A percentile compares a stretch with the other conserved stretches of the same genome.
Conservation (phyloP, 2,329 filamentous ascomycete genomes). For the Magnaporthiopsis incrustans region DNA sequence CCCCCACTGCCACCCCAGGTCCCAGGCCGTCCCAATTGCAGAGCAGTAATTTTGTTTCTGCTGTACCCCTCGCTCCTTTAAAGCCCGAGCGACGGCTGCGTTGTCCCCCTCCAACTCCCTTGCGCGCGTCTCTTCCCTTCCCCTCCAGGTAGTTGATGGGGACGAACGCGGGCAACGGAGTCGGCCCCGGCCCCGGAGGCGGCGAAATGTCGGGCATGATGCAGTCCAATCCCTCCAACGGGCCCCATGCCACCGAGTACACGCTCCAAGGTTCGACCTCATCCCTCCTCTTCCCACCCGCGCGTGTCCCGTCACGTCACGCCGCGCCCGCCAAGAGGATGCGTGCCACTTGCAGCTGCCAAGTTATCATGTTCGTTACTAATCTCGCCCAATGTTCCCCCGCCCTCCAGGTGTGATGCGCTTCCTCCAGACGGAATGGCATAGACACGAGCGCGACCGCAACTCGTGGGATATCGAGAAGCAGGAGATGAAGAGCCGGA, state of each 20-base stretch:
- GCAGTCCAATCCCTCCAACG: constrained; percentile 37
- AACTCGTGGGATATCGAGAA: constrained; percentile 99
- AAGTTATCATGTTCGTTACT: not conserved
- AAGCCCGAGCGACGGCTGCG: not conserved
- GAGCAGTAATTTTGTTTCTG: not conserved
- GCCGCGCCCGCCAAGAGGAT: too few relatives aligned
- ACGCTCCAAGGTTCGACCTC: constrained; percentile 43
- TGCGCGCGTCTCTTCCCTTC: not conserved
- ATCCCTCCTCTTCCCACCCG: constrained; percentile 3
- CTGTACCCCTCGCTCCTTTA: too few relatives aligned
- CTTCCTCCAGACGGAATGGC: constrained; percentile 98
- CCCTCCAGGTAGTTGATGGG: constrained; percentile 24
- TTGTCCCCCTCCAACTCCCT: not conserved
- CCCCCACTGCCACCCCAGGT: not conserved
- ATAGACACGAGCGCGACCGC: constrained; percentile 92
- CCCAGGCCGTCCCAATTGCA: not conserved
- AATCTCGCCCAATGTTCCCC: not conserved
- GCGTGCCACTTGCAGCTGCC: not conserved
- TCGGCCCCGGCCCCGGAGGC: constrained; percentile 25
- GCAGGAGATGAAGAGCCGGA: constrained; percentile 97
- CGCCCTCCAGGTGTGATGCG: constrained; percentile 77
- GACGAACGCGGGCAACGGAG: constrained; percentile 29
- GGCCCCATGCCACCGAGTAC: constrained; percentile 53
- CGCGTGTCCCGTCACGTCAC: not conserved
- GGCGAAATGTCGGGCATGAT: constrained; percentile 37